phyloP scores from a whole-genome alignment of 805 yeast genomes.

The Metschnikowia similis region DNA sequence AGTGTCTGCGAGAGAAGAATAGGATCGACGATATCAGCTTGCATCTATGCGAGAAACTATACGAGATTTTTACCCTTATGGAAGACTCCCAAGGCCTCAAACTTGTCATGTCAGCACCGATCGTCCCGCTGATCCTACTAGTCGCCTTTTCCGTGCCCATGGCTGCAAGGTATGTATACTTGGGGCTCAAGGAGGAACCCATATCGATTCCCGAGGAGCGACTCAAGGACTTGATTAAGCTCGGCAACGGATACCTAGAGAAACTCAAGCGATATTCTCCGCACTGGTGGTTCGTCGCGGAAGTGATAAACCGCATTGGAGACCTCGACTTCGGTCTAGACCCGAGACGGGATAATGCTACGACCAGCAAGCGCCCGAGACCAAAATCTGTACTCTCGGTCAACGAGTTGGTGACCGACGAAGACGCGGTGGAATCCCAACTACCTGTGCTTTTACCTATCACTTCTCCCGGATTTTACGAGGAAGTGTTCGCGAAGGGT shows the following conservation, averaged over 20 bases:
- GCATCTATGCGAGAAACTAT: slow-evolving; percentile 9
- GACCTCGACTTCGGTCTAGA: slow-evolving; percentile 2
- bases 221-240: slow-evolving; percentile 1
- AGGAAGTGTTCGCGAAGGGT: slow-evolving; percentile 11
- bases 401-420: slow-evolving; percentile 9
- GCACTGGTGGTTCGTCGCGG: slow-evolving; percentile 17
- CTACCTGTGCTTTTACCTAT: slow-evolving; percentile 14
- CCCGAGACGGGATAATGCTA: background rate
- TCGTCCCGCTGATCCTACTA: slow-evolving; percentile 17
- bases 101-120: slow-evolving; percentile 12
- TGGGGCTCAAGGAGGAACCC: slow-evolving; percentile 2
- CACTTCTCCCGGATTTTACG: slow-evolving; percentile 18
- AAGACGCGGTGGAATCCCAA: slow-evolving; percentile 12
- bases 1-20: slow-evolving; percentile 6
- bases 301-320: slow-evolving; percentile 10
- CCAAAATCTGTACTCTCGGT: slow-evolving; percentile 9
- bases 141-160: slow-evolving; percentile 16
- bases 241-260: slow-evolving; percentile 5
- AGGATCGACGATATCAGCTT: slow-evolving; percentile 10
- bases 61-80: slow-evolving; percentile 8
- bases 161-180: slow-evolving; percentile 9
- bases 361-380: background rate
- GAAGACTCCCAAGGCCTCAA: slow-evolving; percentile 13
- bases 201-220: background rate
- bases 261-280: slow-evolving; percentile 10